Conservation (phyloP, 495 filamentous ascomycete species). For the Lasiosphaeria hispida region DNA sequence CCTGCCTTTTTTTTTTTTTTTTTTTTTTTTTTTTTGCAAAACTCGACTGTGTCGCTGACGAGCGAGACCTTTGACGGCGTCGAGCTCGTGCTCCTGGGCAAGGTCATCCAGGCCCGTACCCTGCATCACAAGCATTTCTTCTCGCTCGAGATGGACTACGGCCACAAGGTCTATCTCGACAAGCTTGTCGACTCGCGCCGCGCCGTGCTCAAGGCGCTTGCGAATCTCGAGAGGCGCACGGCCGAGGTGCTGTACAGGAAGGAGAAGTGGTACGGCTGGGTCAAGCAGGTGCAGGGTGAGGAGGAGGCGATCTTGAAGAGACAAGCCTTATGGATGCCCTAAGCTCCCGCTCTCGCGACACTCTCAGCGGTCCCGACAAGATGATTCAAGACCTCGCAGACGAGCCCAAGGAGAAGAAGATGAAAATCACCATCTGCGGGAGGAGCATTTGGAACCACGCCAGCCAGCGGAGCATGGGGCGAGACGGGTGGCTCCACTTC, state of each 20-base stretch:
- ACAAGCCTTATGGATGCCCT: no score
- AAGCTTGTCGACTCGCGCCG: constrained; percentile 42
- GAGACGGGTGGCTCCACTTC: constrained; percentile 54
- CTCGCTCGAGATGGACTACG: constrained; percentile 44
- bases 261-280: constrained; percentile 51
- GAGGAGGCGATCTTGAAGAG: constrained; percentile 49
- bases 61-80: constrained; percentile 43
- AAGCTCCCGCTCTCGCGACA: no score
- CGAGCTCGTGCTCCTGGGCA: constrained; percentile 44
- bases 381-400: constrained; percentile 9
- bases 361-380: no score
- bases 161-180: constrained; percentile 46
- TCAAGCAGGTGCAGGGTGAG: constrained; percentile 42
- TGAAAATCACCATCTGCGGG: constrained; percentile 51
- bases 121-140: constrained; percentile 55
- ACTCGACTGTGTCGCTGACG: constrained; percentile 38
- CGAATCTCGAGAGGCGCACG: constrained; percentile 46
- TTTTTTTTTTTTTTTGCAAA: constrained; percentile 37
- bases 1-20: constrained; percentile 38
- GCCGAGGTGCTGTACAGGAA: constrained; percentile 47
- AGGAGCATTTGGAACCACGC: constrained; percentile 55
- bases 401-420: constrained; percentile 30
- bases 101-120: constrained; percentile 51
- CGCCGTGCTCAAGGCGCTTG: constrained; percentile 41
- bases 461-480: constrained; percentile 49